Base-by-base conservation (phyloP, 108 stramenopile genomes). In the Cyclostephanos tholiformis region DNA sequence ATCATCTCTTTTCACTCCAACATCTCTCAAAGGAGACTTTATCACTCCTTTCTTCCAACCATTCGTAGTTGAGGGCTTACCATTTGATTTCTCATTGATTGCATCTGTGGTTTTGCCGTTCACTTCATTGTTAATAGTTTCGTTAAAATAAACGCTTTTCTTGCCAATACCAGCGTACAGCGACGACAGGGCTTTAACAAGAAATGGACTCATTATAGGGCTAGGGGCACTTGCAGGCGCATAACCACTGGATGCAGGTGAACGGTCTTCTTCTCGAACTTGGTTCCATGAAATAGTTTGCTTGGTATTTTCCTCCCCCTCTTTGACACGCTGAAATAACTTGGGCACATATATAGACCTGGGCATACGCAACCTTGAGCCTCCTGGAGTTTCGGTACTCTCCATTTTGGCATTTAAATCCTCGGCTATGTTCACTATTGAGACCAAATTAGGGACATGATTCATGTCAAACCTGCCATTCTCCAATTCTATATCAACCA, bases 161-260 rank as follows among this genome's bases (percentile, higher is more conserved):
- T 51, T 53, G 2, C 65, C 19, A 7, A 49, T 43, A 32, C 30
- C 56, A 44, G 23, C 19, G 39, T 64, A 56, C 19, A 74, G 5
- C 2, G 63, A 30, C n/a, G 74, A 32, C 44, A 74, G 36, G 11
- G 58, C 74, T 36, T 32, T 51, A 12, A 74, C 27, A 38, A 57
- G 41, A 3, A 62, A 59, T 50, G 75, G 75, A 50, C 75, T 75
- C 27, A 75, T 67, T 36, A 75, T 60, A 6, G 52, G 67, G 59
- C 66, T 75, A 9, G 59, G 53, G 25, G 49, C 59, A 62, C 74
- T 75, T n/a, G 74, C 74, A 23, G 74, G 74, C 30, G 74, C 74
- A 25, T 44, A 60, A 44, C 74, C 74, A 59, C 74, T 75, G 43
- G 71, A 77, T 36, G 69, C 69, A 14, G 71, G 68, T 32, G 71